Conservation (phyloP, 805 yeast genomes). For the Candida fluviatilis region DNA sequence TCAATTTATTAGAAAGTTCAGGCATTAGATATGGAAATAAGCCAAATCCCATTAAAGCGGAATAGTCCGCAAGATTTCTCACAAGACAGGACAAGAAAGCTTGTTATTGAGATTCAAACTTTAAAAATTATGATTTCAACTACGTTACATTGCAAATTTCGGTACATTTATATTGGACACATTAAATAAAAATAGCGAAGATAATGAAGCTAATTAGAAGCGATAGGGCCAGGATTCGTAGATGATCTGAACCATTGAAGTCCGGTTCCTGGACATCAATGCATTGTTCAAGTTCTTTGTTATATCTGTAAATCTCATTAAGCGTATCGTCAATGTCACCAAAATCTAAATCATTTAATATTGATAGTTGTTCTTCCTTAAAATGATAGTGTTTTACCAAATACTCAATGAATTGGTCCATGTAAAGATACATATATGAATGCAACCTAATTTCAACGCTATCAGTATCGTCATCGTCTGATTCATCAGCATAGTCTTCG, state of each 20-base stretch:
- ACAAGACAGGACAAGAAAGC: too few relatives aligned
- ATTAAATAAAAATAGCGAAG: neutral
- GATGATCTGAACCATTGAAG: neutral
- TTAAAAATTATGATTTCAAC: neutral
- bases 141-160: neutral
- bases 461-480: constrained; percentile 16
- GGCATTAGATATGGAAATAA: constrained; percentile 5
- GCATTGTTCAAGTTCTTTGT: neutral
- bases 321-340: constrained; percentile 16
- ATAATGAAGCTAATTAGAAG: neutral
- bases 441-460: constrained; percentile 11
- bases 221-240: neutral
- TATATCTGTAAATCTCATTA: constrained; percentile 29
- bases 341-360: constrained; percentile 24
- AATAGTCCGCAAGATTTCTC: neutral
- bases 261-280: constrained; percentile 1
- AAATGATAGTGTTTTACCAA: constrained; percentile 28
- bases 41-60: neutral
- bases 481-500: constrained; percentile 5
- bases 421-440: constrained; percentile 4
- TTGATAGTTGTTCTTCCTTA: constrained; percentile 18
- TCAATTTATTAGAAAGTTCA: constrained; percentile 39
- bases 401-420: constrained; percentile 27
- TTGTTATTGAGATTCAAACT: too few relatives aligned
- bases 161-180: neutral